Evolutionary conservation across 441 rosid genomes (phyloP).

Genomic region (Populus trichocarpa): DNA sequence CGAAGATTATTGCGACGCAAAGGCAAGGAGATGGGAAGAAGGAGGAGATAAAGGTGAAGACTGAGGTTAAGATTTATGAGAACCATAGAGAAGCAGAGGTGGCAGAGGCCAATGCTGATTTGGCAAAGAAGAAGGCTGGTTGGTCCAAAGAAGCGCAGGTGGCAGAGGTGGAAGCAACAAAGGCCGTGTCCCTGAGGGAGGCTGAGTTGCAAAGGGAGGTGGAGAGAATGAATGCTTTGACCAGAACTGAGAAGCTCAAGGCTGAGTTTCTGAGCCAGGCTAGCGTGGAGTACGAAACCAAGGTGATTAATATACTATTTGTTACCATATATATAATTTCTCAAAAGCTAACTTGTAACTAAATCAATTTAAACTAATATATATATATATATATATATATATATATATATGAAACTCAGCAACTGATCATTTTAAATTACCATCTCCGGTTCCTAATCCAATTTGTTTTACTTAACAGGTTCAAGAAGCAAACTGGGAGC

Average conservation of each 20-base stretch:
- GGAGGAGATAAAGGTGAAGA: slow-evolving; percentile 51
- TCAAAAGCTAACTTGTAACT: not conserved
- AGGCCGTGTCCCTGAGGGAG: slow-evolving; percentile 47
- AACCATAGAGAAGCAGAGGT: slow-evolving; percentile 53
- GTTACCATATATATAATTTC: not conserved
- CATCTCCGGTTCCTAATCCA: not conserved
- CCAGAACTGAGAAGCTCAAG: slow-evolving; percentile 46
- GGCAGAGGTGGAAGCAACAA: slow-evolving; percentile 58
- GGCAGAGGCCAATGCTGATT: slow-evolving; percentile 52
- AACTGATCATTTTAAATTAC: too few species aligned
- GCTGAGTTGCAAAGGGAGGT: slow-evolving; percentile 57
- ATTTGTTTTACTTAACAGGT: slow-evolving; percentile 25
- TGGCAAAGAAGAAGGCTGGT: slow-evolving; percentile 47
- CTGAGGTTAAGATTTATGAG: slow-evolving; percentile 58
- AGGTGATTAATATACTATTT: slow-evolving; percentile 23
- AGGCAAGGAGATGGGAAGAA: slow-evolving; percentile 54
- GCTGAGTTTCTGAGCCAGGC: slow-evolving; percentile 59
- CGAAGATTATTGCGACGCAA: slow-evolving; percentile 24
- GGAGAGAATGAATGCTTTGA: too few species aligned
- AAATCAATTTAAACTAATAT: not conserved
- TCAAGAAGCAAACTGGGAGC: slow-evolving; percentile 80
- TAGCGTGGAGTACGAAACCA: slow-evolving; percentile 57
- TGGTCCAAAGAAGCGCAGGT: slow-evolving; percentile 45
- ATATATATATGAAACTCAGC: too few species aligned
- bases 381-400: too few species aligned